Evolutionary conservation across 225 moss, liverwort and hornwort genomes (phyloP), one percentile per base, ranked within the genome.

Genomic region (Pseudoscleropodium purum): DNA sequence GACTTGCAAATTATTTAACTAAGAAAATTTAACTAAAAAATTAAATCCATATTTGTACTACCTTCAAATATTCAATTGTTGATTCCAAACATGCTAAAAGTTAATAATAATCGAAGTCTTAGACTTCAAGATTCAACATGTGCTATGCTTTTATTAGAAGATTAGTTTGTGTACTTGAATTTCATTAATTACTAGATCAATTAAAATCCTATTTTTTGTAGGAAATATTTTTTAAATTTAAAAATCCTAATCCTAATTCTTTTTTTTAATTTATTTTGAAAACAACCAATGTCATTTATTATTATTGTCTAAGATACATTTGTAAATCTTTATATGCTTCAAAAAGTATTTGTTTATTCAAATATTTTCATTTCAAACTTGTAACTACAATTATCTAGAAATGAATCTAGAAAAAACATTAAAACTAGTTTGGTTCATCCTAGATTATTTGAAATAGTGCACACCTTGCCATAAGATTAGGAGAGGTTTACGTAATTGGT

Each of bases 181-280:
- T 75, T 19, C 1, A 49, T 33, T 33, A 4, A 19, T 47, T 49
- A 33, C 7, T 49, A 20, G 30, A 75, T 49, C 4, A 31, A 4
- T 5, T 4, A 19, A 75, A 49, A 18, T 11, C 0, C 2, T 19
- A 19, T 19, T 31, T 29, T 31, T 11, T 4, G 1, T 18, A 18
- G 1, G 11, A 2, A 11, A 47, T 0, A 9, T 19, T 30, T 49
- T 75, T 11, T 0, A 36, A 30, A 47, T 45, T 30, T 31, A 1
- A 31, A 49, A 19, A 4, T 49, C 49, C 11, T 75, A 31, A 31
- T 4, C 2, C 19, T 15, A 43, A 72, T 0, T 17, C 18, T 75
- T 0, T 74, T 29, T 10, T 47, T 31, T n/a, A n/a, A n/a, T n/a
- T n/a, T 11, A 49, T 17, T 30, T 74, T 45, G 19, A 20, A 49